Percentiles rank a stretch among this genome's conserved stretches.
Conservation (phyloP, 257 asterid species). For the Henckelia pumila region DNA sequence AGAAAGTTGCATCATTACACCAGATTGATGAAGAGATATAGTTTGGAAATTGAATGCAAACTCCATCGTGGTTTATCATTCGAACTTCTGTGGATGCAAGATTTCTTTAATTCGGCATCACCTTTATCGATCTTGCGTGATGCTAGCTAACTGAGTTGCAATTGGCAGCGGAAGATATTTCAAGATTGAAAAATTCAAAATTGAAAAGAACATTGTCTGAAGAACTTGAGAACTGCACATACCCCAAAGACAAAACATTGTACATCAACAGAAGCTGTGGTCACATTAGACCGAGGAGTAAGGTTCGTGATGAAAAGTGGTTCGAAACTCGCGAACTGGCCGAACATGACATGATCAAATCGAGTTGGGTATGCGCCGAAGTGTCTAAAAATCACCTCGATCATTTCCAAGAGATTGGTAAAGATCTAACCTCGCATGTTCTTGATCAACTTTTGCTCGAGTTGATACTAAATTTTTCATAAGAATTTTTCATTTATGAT, state of each 20-base stretch:
- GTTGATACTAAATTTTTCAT: conserved; percentile 27
- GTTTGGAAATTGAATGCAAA: background rate
- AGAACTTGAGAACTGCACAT: conserved; percentile 47
- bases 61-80: too few species aligned
- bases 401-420: conserved; percentile 37
- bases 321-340: conserved; percentile 42
- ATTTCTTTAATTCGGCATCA: background rate
- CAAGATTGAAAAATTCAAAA: conserved; percentile 49
- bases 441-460: conserved; percentile 50
- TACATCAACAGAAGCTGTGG: conserved; percentile 1
- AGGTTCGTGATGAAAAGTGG: conserved; percentile 27
- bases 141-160: conserved; percentile 23
- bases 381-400: conserved; percentile 19
- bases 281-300: conserved; percentile 15
- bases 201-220: conserved; percentile 56
- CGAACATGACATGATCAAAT: conserved; percentile 35
- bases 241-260: conserved; percentile 17
- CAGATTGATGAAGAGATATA: background rate
- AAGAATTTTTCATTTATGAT: background rate
- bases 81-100: background rate
- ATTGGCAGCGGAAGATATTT: conserved; percentile 33
- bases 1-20: too few species aligned
- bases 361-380: conserved; percentile 39
- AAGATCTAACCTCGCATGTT: conserved; percentile 40
- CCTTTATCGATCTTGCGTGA: too few species aligned